phyloP scores from a whole-genome alignment of 257 asterid genomes.

The Solanum appendiculatum region DNA sequence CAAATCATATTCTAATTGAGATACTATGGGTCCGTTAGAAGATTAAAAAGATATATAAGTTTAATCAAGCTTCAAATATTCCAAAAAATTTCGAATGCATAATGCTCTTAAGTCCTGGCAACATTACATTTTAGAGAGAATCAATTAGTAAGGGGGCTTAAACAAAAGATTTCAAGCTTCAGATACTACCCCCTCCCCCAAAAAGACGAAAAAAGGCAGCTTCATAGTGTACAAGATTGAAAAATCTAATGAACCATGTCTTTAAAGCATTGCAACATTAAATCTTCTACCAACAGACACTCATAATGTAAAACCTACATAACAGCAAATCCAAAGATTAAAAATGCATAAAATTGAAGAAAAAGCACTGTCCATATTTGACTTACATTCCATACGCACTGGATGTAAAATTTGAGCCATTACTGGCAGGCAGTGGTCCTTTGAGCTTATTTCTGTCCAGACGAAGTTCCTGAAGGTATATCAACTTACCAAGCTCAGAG shows the following conservation, averaged over 20 bases:
- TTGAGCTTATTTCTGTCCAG: constrained; percentile 78
- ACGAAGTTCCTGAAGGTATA: constrained; percentile 62
- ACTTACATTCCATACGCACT: constrained; percentile 53
- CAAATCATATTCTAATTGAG: neutral
- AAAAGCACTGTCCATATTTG: neutral
- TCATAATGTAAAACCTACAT: neutral
- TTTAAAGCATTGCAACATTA: neutral
- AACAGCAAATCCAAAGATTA: neutral
- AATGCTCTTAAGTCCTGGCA: neutral
- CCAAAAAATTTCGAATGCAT: neutral
- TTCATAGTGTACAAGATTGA: neutral
- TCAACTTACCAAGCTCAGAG: constrained; percentile 63
- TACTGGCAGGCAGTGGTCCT: constrained; percentile 56
- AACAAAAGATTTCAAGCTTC: neutral
- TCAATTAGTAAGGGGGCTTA: neutral
- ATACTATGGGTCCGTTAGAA: neutral
- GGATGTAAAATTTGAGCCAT: constrained; percentile 36
- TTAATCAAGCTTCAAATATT: neutral
- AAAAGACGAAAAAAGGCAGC: neutral
- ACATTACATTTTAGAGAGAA: neutral
- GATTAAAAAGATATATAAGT: neutral
- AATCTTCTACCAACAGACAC: neutral
- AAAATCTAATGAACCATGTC: neutral
- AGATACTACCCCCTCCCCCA: neutral
- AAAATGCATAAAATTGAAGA: neutral